phyloP scores from a whole-genome alignment of 306 rosid genomes.

The Arachis stenosperma region DNA sequence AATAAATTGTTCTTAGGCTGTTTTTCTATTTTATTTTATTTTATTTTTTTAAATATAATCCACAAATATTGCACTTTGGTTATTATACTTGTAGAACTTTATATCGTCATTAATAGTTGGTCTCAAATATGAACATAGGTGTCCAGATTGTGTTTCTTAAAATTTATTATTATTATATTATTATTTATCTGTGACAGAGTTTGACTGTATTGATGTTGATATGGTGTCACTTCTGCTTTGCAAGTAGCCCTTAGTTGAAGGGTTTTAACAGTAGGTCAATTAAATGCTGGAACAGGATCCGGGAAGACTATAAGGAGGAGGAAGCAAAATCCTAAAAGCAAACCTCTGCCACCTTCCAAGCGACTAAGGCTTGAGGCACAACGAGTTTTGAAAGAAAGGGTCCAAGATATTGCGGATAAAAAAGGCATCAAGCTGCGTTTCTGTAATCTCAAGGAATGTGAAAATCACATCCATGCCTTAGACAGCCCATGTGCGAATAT shows the following conservation, averaged over 20 bases:
- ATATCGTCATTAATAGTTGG: background rate
- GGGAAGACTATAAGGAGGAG: constrained; percentile 76
- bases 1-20: background rate
- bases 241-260: constrained; percentile 75
- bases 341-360: constrained; percentile 98
- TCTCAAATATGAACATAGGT: constrained; percentile 1
- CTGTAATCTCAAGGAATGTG: constrained; percentile 96
- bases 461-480: constrained; percentile 71
- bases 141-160: constrained; percentile 9
- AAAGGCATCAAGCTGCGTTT: constrained; percentile 97
- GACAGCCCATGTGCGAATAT: constrained; percentile 94
- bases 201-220: constrained; percentile 38
- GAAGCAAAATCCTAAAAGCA: constrained; percentile 78
- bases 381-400: constrained; percentile 93
- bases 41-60: constrained; percentile 8
- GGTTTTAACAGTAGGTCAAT: constrained; percentile 96
- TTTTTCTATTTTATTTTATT: no score
- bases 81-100: constrained; percentile 15
- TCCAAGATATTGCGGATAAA: constrained; percentile 97
- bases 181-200: constrained; percentile 17
- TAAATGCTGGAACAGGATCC: constrained; percentile 99
- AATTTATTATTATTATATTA: background rate
- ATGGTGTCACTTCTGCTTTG: constrained; percentile 43
- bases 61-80: constrained; percentile 4
- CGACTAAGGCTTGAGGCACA: constrained; percentile 98